Percentiles rank a stretch among this genome's conserved stretches.
Evolutionary conservation across 768 basidiomycete genomes (phyloP).

Genomic region (Kondoa malvinella): DNA sequence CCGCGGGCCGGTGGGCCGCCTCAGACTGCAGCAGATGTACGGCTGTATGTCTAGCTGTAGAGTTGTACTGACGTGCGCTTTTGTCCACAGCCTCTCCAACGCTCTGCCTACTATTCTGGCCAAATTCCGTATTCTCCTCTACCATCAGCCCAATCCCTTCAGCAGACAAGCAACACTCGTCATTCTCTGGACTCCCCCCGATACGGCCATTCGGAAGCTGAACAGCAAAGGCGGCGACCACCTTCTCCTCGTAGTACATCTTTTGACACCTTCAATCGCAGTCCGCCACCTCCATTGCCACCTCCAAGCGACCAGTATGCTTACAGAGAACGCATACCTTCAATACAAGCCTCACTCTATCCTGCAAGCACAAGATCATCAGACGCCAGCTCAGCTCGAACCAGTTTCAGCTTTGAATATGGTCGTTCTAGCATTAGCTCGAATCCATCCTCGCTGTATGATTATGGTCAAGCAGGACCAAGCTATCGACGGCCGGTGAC

Average conservation of each 20-base stretch:
- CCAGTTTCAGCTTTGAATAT: neutral
- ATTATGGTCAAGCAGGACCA: neutral
- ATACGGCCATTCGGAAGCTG: neutral
- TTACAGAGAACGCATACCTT: neutral
- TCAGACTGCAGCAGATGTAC: neutral
- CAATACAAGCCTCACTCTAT: neutral
- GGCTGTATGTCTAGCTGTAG: neutral
- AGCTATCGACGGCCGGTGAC: neutral
- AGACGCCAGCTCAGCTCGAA: neutral
- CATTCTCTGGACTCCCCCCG: neutral
- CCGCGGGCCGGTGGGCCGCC: no score
- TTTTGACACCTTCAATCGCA: neutral
- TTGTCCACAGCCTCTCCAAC: neutral
- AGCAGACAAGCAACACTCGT: neutral
- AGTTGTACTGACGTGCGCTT: neutral
- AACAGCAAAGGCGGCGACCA: neutral
- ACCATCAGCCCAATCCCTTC: neutral
- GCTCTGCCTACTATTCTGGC: neutral
- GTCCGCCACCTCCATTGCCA: neutral
- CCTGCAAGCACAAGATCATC: neutral
- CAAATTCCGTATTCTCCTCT: neutral
- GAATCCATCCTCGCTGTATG: neutral
- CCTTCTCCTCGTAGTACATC: neutral
- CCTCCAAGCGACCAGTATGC: neutral
- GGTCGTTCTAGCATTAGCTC: neutral